Evolutionary conservation across 2,329 filamentous ascomycete species (phyloP).

Genomic region (Exserohilum rostratum): DNA sequence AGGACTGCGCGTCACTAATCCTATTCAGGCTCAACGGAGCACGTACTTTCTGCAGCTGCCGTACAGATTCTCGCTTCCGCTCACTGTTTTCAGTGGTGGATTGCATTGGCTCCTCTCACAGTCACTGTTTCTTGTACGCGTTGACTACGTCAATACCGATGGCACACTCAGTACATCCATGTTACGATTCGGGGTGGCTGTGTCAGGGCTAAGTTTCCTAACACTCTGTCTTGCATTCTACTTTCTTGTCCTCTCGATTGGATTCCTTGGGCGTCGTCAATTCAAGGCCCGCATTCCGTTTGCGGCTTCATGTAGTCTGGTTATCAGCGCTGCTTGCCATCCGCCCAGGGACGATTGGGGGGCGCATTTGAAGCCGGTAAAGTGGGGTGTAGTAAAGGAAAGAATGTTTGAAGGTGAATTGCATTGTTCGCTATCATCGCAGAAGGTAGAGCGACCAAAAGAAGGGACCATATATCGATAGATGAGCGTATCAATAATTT

Average conservation of each 20-base stretch:
- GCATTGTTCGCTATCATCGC: too few relatives aligned
- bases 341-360: slow-evolving; percentile 17
- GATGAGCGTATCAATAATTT: too few relatives aligned
- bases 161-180: slow-evolving; percentile 12
- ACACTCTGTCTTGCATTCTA: slow-evolving; percentile 11
- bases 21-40: slow-evolving; percentile 45
- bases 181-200: too few relatives aligned
- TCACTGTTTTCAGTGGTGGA: slow-evolving; percentile 39
- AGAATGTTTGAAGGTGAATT: too few relatives aligned
- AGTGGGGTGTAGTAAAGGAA: slow-evolving; percentile 41
- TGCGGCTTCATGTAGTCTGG: slow-evolving; percentile 35
- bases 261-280: slow-evolving; percentile 14
- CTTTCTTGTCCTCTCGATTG: slow-evolving; percentile 17
- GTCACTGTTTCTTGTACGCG: slow-evolving; percentile 43
- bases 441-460: too few relatives aligned
- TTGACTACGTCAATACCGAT: slow-evolving; percentile 10
- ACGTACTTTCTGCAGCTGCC: slow-evolving; percentile 53
- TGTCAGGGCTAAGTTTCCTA: too few relatives aligned
- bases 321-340: slow-evolving; percentile 46
- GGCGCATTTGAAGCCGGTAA: slow-evolving; percentile 24
- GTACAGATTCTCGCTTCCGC: slow-evolving; percentile 46
- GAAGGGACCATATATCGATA: too few relatives aligned
- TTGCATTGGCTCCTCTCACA: slow-evolving; percentile 56
- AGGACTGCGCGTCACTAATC: slow-evolving; percentile 47
- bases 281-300: slow-evolving; percentile 37